Base-by-base conservation (phyloP, 2,329 filamentous ascomycete species). In the Pseudogymnoascus sp. region DNA sequence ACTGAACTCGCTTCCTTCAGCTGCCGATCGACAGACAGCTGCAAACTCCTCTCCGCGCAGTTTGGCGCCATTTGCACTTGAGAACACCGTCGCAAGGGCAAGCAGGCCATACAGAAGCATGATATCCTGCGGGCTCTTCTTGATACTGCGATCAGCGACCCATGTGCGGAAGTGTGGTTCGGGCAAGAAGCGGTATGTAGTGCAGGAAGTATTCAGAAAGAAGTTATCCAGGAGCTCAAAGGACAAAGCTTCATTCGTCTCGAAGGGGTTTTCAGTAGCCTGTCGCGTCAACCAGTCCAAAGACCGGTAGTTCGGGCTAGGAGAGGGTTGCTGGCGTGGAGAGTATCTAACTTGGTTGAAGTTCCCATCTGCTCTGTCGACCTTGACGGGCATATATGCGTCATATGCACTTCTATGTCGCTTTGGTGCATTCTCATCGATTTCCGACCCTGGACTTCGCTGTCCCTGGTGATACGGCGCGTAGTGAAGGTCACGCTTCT, bases 91-190 rank as follows among this genome's bases (percentile, higher is more conserved):
- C 0, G 81, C 83, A 67, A 85, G 69, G 1, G 83, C 79, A 64
- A 87, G 76, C 67, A 86, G 78, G 1, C 80, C 78, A 69, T 87
- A 86, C 8, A 87, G 73, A 3, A 87, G 74, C 80, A 86, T 84
- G 40, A 80, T 75, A 67, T 87, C 83, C 40, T 81, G 77, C 18
- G 74, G 71, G 12, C 76, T 79, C 67, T 83, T 84, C 9, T 76
- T 66, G 2, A 59, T 72, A n/a, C 68, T 70, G 37, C 71, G 73
- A 12, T 74, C 76, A 59, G 76, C 75, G 35, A 83, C 72, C 85
- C 85, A 87, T 21, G 74, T 68, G 27, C 78, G 72, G 65, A 87
- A 86, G 8, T 77, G 74, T 39, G 74, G 71, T 36, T 77, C 75
- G 2, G 84, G 83, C 63, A 86, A 83, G 65, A 87, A 80, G 64